A percentile compares a stretch with the other conserved stretches of the same genome.
Evolutionary conservation across 2,329 filamentous ascomycete genomes (phyloP).

Genomic region (Huntiella bhutanensis): DNA sequence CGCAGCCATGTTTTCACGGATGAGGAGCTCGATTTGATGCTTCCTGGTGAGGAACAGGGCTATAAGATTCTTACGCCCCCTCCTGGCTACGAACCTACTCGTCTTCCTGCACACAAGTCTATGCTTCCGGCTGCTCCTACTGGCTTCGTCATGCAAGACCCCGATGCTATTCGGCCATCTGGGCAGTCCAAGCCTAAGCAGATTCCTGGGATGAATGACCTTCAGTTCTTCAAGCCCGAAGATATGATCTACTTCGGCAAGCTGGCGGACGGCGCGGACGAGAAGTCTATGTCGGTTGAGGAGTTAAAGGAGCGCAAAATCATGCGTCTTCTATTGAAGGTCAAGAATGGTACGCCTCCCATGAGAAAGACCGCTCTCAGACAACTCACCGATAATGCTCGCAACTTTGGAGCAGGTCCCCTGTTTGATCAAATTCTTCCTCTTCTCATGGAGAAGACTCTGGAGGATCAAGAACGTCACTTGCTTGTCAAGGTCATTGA

Average conservation of each 20-base stretch:
- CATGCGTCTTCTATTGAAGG: constrained; percentile 88
- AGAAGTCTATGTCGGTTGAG: constrained; percentile 79
- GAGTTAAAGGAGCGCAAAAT: constrained; percentile 97
- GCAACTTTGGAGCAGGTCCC: constrained; percentile 82
- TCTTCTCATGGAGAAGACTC: constrained; percentile 89
- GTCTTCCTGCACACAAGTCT: constrained; percentile 56
- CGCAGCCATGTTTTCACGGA: constrained; percentile 75
- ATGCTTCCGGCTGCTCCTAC: constrained; percentile 44
- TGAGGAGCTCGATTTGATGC: constrained; percentile 80
- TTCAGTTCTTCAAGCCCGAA: constrained; percentile 96
- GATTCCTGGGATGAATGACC: constrained; percentile 84
- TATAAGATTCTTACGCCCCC: constrained; percentile 86
- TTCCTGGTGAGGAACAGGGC: constrained; percentile 73
- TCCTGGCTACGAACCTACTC: constrained; percentile 73
- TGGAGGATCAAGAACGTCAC: constrained; percentile 96
- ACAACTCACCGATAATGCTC: constrained; percentile 92
- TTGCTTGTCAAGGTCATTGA: constrained; percentile 98
- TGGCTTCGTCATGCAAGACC: constrained; percentile 96
- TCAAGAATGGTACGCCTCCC: constrained; percentile 96
- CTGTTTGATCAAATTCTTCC: constrained; percentile 96
- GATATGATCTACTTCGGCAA: constrained; percentile 99
- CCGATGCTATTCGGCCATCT: constrained; percentile 61
- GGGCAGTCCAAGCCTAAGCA: constrained; percentile 87
- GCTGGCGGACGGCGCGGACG: constrained; percentile 81
- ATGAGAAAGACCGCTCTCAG: constrained; percentile 97